Conservation (phyloP, 2,329 filamentous ascomycete genomes). For the Zasmidium cellare region DNA sequence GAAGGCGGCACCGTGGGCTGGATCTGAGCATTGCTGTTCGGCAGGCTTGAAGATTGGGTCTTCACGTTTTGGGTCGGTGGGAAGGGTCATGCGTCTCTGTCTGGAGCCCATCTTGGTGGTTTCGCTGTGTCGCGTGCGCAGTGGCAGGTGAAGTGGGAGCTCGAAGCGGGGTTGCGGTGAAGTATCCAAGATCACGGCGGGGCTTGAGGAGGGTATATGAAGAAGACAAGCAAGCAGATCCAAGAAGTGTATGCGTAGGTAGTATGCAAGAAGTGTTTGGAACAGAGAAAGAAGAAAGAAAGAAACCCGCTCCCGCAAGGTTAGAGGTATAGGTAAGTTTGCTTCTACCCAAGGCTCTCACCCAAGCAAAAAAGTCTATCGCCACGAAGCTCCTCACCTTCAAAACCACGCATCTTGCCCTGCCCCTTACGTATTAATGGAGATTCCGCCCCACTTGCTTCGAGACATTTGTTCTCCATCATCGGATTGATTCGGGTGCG, state of each 20-base stretch:
- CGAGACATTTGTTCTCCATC: too few relatives aligned
- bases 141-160: neutral
- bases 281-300: neutral
- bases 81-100: conserved; percentile 33
- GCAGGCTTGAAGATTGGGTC: conserved; percentile 42
- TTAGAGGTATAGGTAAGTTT: neutral
- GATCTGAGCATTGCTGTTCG: conserved; percentile 34
- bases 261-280: neutral
- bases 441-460: too few relatives aligned
- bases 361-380: neutral
- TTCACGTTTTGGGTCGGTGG: conserved; percentile 24
- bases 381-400: too few relatives aligned
- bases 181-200: neutral
- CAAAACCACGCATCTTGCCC: too few relatives aligned
- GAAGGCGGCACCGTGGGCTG: conserved; percentile 43
- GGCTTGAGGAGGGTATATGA: neutral
- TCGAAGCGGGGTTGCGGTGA: neutral
- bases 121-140: conserved; percentile 4
- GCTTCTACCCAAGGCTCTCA: neutral
- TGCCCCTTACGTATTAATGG: too few relatives aligned
- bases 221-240: neutral
- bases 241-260: too few relatives aligned
- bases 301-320: neutral
- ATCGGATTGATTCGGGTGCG: too few relatives aligned
- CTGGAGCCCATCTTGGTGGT: conserved; percentile 11